A percentile compares a stretch with the other conserved stretches of the same genome.
Conservation (phyloP, 805 yeast genomes). For the Metahyphopichia silvanorum region DNA sequence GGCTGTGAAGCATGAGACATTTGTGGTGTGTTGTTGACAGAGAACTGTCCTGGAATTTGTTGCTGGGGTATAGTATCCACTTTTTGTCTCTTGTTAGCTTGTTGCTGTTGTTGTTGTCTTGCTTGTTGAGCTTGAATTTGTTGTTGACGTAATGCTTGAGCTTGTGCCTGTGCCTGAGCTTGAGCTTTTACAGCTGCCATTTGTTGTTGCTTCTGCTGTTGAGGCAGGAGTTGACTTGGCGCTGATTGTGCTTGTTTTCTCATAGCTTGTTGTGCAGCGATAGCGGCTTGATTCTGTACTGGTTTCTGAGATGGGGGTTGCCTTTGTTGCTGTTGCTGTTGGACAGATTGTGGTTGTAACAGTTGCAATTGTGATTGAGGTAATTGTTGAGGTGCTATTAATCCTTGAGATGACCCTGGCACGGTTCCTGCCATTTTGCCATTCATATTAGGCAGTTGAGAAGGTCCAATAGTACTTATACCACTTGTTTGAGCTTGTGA, state of each 20-base stretch:
- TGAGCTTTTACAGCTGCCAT: constrained; percentile 8
- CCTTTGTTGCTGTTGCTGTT: constrained; percentile 16
- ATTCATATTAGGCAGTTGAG: constrained; percentile 2
- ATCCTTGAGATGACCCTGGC: too few relatives aligned
- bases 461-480: not conserved
- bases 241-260: constrained; percentile 10
- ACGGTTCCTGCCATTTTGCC: constrained; percentile 5
- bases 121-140: constrained; percentile 7
- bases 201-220: constrained; percentile 8
- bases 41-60: constrained; percentile 10
- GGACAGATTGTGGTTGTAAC: not conserved
- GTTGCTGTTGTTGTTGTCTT: constrained; percentile 2
- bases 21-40: constrained; percentile 9
- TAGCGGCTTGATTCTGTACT: constrained; percentile 6
- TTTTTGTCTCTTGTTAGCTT: constrained; percentile 5
- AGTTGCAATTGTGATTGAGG: constrained; percentile 10
- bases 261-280: constrained; percentile 9
- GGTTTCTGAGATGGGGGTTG: constrained; percentile 25
- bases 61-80: constrained; percentile 2
- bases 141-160: constrained; percentile 11
- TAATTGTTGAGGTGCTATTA: constrained; percentile 28
- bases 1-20: constrained; percentile 10
- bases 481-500: constrained; percentile 23
- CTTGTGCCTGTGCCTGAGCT: constrained; percentile 10
- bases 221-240: constrained; percentile 8